phyloP scores from a whole-genome alignment of 2,329 filamentous ascomycete genomes.

The Trichoderma cornu-damae region DNA sequence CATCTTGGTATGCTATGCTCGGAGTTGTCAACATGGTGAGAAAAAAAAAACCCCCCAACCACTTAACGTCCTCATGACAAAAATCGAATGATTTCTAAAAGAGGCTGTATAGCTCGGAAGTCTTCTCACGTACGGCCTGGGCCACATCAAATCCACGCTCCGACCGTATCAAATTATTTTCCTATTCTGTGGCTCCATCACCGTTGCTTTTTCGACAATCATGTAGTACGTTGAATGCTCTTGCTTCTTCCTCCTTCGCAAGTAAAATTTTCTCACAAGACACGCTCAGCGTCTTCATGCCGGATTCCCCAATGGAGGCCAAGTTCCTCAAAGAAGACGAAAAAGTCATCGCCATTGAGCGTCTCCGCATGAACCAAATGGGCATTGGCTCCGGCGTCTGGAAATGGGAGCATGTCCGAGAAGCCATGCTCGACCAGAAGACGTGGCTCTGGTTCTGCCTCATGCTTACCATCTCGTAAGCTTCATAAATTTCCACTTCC shows the following conservation, averaged over 20 bases:
- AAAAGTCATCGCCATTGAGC: slow-evolving; percentile 53
- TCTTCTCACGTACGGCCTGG: slow-evolving; percentile 30
- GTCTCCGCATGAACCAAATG: slow-evolving; percentile 48
- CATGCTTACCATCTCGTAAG: slow-evolving; percentile 50
- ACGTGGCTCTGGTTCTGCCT: slow-evolving; percentile 41
- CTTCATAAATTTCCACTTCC: not conserved
- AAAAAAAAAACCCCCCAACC: too few relatives aligned
- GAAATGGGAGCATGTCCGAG: slow-evolving; percentile 40
- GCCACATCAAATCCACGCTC: slow-evolving; percentile 29
- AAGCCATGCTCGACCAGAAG: slow-evolving; percentile 37
- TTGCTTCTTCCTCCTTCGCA: not conserved
- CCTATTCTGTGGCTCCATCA: slow-evolving; percentile 34
- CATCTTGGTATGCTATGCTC: slow-evolving; percentile 32
- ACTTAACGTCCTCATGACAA: not conserved
- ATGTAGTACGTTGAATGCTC: slow-evolving; percentile 38
- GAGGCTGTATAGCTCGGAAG: slow-evolving; percentile 25
- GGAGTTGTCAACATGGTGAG: slow-evolving; percentile 31
- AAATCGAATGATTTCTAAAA: not conserved
- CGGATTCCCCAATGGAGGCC: slow-evolving; percentile 57
- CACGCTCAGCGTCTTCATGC: slow-evolving; percentile 44
- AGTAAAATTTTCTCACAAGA: slow-evolving; percentile 30
- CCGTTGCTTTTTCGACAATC: slow-evolving; percentile 42
- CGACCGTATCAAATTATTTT: slow-evolving; percentile 41
- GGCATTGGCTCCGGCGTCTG: slow-evolving; percentile 37
- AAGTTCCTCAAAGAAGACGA: slow-evolving; percentile 53